phyloP scores from a whole-genome alignment of 441 rosid genomes.

The Arabidopsis hybrid region DNA sequence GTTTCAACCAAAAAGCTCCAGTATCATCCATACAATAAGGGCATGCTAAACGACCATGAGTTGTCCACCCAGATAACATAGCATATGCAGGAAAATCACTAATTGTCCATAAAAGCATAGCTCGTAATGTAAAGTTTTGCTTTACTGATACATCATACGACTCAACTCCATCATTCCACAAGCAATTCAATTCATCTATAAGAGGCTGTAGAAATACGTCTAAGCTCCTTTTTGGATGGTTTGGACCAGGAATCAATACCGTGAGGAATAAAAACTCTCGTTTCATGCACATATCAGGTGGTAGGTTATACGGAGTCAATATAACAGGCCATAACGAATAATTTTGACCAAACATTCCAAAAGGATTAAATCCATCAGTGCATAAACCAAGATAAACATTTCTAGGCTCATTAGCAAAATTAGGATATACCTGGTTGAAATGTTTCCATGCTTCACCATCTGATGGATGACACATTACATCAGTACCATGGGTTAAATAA shows the following conservation, averaged over 20 bases:
- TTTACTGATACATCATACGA: neutral
- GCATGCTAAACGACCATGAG: slow-evolving; percentile 12
- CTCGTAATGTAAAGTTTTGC: neutral
- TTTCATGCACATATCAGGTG: neutral
- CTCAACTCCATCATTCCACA: slow-evolving; percentile 9
- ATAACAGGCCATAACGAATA: neutral
- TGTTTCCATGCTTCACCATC: slow-evolving; percentile 4
- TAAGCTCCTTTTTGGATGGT: neutral
- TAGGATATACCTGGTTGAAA: neutral
- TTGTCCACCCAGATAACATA: slow-evolving; percentile 27
- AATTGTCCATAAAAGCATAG: neutral
- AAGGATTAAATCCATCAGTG: slow-evolving; percentile 1
- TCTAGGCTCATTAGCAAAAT: neutral
- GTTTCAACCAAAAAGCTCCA: neutral
- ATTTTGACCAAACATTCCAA: neutral
- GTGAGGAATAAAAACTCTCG: neutral
- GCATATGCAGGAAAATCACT: slow-evolving; percentile 25
- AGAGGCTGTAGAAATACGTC: slow-evolving; percentile 14
- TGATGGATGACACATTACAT: neutral
- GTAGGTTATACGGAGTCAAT: neutral
- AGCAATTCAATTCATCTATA: neutral
- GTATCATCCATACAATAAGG: neutral
- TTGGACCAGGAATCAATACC: neutral
- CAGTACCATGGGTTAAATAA: neutral
- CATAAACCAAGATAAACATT: neutral